Percentiles rank a stretch among this genome's conserved stretches.
Evolutionary conservation across 2,329 filamentous ascomycete genomes (phyloP).

Genomic region (Rutstroemia sp.): DNA sequence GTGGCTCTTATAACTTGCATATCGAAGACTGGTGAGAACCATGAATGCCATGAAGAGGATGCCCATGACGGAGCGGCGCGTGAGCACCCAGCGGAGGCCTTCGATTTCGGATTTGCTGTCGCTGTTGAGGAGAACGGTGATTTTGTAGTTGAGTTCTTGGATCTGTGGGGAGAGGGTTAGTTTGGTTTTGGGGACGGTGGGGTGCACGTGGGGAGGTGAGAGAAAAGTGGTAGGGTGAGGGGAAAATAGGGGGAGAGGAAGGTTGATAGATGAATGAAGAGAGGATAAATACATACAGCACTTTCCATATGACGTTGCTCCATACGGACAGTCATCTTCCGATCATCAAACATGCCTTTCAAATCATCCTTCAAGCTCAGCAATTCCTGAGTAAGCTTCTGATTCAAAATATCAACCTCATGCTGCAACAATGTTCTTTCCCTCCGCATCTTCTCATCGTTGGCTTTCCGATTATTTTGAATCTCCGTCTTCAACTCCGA

Average conservation of each 20-base stretch:
- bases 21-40: conserved; percentile 52
- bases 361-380: conserved; percentile 78
- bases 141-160: conserved; percentile 94
- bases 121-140: conserved; percentile 81
- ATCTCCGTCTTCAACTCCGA: conserved; percentile 87
- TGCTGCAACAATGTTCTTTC: conserved; percentile 84
- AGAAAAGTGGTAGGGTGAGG: background rate
- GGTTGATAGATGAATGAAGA: background rate
- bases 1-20: conserved; percentile 44
- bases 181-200: background rate
- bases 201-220: background rate
- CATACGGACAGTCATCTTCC: conserved; percentile 84
- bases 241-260: background rate
- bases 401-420: conserved; percentile 86
- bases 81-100: conserved; percentile 78
- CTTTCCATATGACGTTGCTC: conserved; percentile 82
- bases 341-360: conserved; percentile 93
- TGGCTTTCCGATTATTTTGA: conserved; percentile 64
- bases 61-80: conserved; percentile 54
- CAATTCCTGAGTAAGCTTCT: conserved; percentile 78
- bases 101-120: conserved; percentile 92
- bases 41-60: conserved; percentile 59
- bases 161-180: conserved; percentile 44
- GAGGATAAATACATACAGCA: conserved; percentile 46
- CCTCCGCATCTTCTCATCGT: conserved; percentile 74